Percentiles rank a stretch among this genome's conserved stretches.
phyloP scores from a whole-genome alignment of 179 eudicot genomes.

The Corrigiola litoralis region DNA sequence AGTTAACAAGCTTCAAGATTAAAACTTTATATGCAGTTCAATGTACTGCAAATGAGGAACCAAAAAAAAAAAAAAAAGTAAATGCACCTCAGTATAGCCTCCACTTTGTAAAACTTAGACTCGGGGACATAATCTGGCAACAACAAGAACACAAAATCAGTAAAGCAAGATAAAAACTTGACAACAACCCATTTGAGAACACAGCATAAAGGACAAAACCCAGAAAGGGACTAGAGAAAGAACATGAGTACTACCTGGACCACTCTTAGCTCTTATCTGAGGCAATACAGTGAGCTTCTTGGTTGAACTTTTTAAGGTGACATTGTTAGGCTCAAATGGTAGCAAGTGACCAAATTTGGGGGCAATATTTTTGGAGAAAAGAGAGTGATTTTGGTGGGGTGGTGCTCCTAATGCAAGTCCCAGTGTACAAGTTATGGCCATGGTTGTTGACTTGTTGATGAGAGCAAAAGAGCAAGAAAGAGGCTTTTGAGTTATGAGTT shows the following conservation, averaged over 20 bases:
- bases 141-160: background rate
- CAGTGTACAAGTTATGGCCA: slow-evolving; percentile 9
- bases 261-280: slow-evolving; percentile 33
- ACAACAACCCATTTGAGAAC: background rate
- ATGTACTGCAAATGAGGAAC: too few species aligned
- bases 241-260: slow-evolving; percentile 18
- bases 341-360: slow-evolving; percentile 16
- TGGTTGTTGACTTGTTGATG: background rate
- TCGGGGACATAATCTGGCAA: slow-evolving; percentile 45
- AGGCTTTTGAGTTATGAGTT: too few species aligned
- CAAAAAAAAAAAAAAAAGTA: background rate
- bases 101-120: slow-evolving; percentile 68
- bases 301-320: slow-evolving; percentile 17
- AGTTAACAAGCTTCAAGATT: too few species aligned
- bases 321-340: slow-evolving; percentile 10
- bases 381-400: background rate
- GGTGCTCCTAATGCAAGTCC: background rate
- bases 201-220: background rate
- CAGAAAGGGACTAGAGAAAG: background rate
- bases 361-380: slow-evolving; percentile 9
- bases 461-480: background rate
- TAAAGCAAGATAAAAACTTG: background rate
- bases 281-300: slow-evolving; percentile 17
- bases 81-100: slow-evolving; percentile 63
- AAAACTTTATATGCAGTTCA: too few species aligned